These are phyloP conservation scores for Penicillium thymicola DNA, from an alignment of 2,329 filamentous ascomycete genomes.

Conservation along the genomic window DNA sequence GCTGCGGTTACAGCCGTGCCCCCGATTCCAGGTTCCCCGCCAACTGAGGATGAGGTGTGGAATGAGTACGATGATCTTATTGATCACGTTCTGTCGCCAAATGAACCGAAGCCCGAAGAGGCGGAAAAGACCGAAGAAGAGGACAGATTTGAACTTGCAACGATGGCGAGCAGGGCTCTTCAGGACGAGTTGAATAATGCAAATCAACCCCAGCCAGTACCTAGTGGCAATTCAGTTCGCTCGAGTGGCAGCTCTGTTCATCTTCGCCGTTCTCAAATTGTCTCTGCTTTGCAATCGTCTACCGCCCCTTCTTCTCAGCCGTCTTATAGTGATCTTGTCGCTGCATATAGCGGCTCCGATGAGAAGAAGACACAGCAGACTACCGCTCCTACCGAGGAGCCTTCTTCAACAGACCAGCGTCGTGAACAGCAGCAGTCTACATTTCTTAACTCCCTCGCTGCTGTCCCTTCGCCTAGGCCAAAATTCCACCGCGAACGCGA, in stretches of 20 bases:
- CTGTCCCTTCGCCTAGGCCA: slow-evolving; percentile 20
- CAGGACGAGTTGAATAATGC: slow-evolving; percentile 35
- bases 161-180: slow-evolving; percentile 38
- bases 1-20: slow-evolving; percentile 64
- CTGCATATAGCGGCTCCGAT: slow-evolving; percentile 45
- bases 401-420: slow-evolving; percentile 16
- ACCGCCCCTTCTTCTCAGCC: slow-evolving; percentile 51
- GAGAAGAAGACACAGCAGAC: slow-evolving; percentile 13
- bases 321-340: slow-evolving; percentile 53
- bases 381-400: slow-evolving; percentile 7
- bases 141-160: slow-evolving; percentile 38
- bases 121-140: slow-evolving; percentile 14
- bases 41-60: slow-evolving; percentile 85
- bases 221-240: slow-evolving; percentile 25
- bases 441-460: slow-evolving; percentile 26
- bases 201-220: slow-evolving; percentile 8
- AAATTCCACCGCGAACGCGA: slow-evolving; percentile 33
- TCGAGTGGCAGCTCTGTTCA: slow-evolving; percentile 37
- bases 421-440: slow-evolving; percentile 27
- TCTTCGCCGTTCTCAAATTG: slow-evolving; percentile 51
- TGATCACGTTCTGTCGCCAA: slow-evolving; percentile 61
- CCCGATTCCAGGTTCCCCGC: slow-evolving; percentile 59
- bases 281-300: slow-evolving; percentile 50
- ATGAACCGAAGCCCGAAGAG: slow-evolving; percentile 23
- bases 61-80: slow-evolving; percentile 89